Percentiles rank a stretch among this genome's conserved stretches.
These are phyloP conservation scores for Pelargonium australe DNA, from an alignment of 441 rosid species.

Conservation along the genomic window DNA sequence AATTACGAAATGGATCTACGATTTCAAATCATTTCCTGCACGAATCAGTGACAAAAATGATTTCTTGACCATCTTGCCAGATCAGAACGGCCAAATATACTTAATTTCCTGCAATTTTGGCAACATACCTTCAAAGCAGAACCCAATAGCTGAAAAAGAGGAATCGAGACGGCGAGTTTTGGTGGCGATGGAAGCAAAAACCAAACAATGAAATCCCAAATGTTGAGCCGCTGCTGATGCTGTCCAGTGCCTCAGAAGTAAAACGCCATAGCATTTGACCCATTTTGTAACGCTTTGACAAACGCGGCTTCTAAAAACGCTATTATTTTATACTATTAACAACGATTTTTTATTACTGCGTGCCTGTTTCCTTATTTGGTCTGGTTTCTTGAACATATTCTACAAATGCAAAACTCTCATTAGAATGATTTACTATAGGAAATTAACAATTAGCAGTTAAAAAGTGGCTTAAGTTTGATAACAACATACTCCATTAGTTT, in stretches of 20 bases:
- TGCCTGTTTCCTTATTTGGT: too few species aligned
- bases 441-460: too few species aligned
- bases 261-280: background rate
- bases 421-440: too few species aligned
- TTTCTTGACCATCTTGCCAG: background rate
- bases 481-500: too few species aligned
- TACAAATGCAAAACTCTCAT: too few species aligned
- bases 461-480: too few species aligned
- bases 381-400: too few species aligned
- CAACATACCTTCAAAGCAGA: background rate
- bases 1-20: background rate
- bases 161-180: background rate
- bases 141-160: background rate
- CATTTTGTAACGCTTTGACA: too few species aligned
- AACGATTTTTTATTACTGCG: too few species aligned
- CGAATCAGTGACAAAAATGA: background rate
- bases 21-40: background rate
- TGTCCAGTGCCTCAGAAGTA: background rate
- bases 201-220: background rate
- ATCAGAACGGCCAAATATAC: background rate
- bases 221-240: background rate
- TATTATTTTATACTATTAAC: too few species aligned
- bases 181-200: background rate
- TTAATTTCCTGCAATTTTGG: background rate
- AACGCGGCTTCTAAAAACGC: too few species aligned